A percentile compares a stretch with the other conserved stretches of the same genome.
Conservation (phyloP, 2,329 filamentous ascomycete genomes). For the Aspergillus jensenii region DNA sequence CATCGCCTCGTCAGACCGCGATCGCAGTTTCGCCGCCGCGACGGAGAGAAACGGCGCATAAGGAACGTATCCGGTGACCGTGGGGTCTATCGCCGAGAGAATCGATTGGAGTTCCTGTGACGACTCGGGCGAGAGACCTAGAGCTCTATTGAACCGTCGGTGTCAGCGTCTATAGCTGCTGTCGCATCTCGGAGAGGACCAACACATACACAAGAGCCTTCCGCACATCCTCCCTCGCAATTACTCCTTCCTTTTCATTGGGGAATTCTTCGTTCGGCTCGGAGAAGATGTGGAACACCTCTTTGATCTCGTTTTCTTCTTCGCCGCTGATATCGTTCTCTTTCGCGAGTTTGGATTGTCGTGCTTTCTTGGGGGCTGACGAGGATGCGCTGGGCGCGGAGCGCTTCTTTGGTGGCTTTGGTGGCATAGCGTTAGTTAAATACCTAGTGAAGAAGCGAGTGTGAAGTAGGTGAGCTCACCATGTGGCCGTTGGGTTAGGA, state of each 20-base stretch:
- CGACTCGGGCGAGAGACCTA: slow-evolving; percentile 68
- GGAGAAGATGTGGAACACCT: slow-evolving; percentile 82
- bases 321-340: slow-evolving; percentile 82
- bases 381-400: slow-evolving; percentile 28
- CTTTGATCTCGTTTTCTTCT: slow-evolving; percentile 86
- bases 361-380: slow-evolving; percentile 42
- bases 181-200: neutral
- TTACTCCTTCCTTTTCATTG: slow-evolving; percentile 70
- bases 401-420: slow-evolving; percentile 40
- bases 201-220: slow-evolving; percentile 69
- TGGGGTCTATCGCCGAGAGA: slow-evolving; percentile 77
- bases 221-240: slow-evolving; percentile 67
- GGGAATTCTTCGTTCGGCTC: slow-evolving; percentile 57
- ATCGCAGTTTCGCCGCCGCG: slow-evolving; percentile 80
- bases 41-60: slow-evolving; percentile 85
- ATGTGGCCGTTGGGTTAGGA: slow-evolving; percentile 8
- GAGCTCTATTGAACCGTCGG: slow-evolving; percentile 58
- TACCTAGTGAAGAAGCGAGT: neutral
- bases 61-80: slow-evolving; percentile 71
- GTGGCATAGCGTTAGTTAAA: neutral
- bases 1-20: slow-evolving; percentile 51
- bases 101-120: slow-evolving; percentile 72
- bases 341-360: slow-evolving; percentile 85
- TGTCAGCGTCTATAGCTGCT: neutral
- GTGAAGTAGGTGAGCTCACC: slow-evolving; percentile 15